Evolutionary conservation across 1,284 basidiomycete genomes (phyloP).

Genomic region (Chondrostereum purpureum): DNA sequence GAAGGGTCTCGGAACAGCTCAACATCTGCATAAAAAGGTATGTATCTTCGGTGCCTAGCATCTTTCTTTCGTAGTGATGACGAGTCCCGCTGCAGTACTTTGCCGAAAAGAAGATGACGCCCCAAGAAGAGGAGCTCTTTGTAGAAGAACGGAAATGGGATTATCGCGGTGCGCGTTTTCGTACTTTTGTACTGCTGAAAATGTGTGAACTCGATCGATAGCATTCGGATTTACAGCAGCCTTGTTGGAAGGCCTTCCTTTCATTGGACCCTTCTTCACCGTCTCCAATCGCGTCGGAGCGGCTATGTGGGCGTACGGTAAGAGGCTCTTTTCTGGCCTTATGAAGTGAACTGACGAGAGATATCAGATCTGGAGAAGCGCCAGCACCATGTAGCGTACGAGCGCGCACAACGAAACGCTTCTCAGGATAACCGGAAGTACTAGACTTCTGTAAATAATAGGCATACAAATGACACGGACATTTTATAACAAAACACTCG

Average conservation of each 20-base stretch:
- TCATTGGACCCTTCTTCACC: slow-evolving; percentile 73
- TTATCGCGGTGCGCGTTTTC: slow-evolving; percentile 52
- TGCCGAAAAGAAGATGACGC: slow-evolving; percentile 72
- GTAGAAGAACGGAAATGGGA: slow-evolving; percentile 86
- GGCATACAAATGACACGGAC: too few species aligned
- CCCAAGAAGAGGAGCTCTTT: slow-evolving; percentile 62
- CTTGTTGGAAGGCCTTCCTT: slow-evolving; percentile 70
- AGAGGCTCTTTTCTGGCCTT: slow-evolving; percentile 15
- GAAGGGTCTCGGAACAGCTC: slow-evolving; percentile 62
- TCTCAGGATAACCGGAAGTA: too few species aligned
- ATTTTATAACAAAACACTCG: too few species aligned
- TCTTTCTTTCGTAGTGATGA: slow-evolving; percentile 2
- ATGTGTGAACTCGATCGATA: slow-evolving; percentile 21
- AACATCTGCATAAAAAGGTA: slow-evolving; percentile 65
- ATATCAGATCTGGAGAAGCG: slow-evolving; percentile 67
- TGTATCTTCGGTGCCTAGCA: slow-evolving; percentile 19
- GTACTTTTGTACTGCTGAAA: not conserved
- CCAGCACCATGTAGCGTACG: slow-evolving; percentile 55
- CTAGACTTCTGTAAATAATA: too few species aligned
- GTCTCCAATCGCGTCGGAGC: slow-evolving; percentile 83
- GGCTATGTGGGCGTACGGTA: slow-evolving; percentile 87
- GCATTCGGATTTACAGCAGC: slow-evolving; percentile 80
- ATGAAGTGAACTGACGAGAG: slow-evolving; percentile 1
- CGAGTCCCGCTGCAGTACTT: slow-evolving; percentile 54
- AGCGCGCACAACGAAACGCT: too few species aligned